These are phyloP conservation scores for Trichoderma sp. DNA, from an alignment of 2,329 filamentous ascomycete species.

Conservation along the genomic window DNA sequence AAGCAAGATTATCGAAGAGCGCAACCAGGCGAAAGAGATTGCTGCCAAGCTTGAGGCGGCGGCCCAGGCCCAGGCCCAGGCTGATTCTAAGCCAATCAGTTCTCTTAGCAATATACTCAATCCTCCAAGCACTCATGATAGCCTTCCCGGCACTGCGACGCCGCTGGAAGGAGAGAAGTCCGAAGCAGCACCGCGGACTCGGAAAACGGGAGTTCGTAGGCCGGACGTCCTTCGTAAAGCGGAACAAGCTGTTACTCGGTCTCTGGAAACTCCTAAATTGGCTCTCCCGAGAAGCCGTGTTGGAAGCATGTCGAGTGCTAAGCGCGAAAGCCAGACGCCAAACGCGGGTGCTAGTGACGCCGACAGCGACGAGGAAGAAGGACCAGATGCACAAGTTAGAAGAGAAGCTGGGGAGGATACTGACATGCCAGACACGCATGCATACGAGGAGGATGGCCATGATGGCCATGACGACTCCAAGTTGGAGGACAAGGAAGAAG, in stretches of 20 bases:
- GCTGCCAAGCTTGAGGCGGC: constrained; percentile 37
- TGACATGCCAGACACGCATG: constrained; percentile 45
- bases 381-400: constrained; percentile 40
- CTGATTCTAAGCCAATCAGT: constrained; percentile 33
- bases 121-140: constrained; percentile 41
- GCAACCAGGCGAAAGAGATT: constrained; percentile 43
- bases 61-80: constrained; percentile 23
- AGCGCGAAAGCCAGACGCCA: constrained; percentile 43
- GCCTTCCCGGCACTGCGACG: constrained; percentile 34
- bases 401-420: constrained; percentile 37
- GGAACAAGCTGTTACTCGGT: constrained; percentile 55
- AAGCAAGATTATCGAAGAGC: constrained; percentile 46
- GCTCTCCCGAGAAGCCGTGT: constrained; percentile 45
- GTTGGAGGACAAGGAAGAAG: constrained; percentile 30
- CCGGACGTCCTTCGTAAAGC: constrained; percentile 61
- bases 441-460: constrained; percentile 30
- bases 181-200: constrained; percentile 40
- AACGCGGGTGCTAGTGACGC: constrained; percentile 37
- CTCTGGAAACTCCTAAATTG: constrained; percentile 50
- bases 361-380: constrained; percentile 41
- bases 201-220: constrained; percentile 48
- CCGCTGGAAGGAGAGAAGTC: constrained; percentile 42
- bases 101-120: constrained; percentile 45
- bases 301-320: constrained; percentile 52
- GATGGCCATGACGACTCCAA: constrained; percentile 32